Conservation (phyloP, 345 rosid genomes). For the Cardamine resedifolia region DNA sequence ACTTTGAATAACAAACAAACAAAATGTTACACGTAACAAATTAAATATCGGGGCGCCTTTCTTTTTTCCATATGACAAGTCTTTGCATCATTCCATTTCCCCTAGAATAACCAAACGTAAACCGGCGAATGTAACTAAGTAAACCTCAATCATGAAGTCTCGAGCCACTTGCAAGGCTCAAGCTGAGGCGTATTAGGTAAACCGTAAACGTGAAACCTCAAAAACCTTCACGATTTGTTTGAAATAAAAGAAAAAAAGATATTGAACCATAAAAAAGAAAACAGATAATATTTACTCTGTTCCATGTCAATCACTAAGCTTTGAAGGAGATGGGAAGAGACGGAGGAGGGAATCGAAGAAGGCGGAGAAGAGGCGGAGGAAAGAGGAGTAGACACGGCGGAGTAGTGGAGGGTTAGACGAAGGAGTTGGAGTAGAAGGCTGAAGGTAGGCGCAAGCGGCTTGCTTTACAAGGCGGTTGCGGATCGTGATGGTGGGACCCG, state of each 20-base stretch:
- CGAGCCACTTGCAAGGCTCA: slow-evolving; percentile 1
- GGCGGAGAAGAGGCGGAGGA: slow-evolving; percentile 41
- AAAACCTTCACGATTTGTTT: slow-evolving; percentile 23
- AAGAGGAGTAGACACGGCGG: slow-evolving; percentile 42
- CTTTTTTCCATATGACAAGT: slow-evolving; percentile 1
- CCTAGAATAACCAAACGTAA: not conserved
- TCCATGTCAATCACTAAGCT: slow-evolving; percentile 9
- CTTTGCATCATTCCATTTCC: slow-evolving; percentile 6
- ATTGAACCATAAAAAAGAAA: not conserved
- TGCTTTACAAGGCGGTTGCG: slow-evolving; percentile 91
- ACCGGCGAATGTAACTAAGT: not conserved
- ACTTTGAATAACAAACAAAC: not conserved
- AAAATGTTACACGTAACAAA: not conserved
- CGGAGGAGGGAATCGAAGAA: slow-evolving; percentile 25
- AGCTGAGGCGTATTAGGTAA: slow-evolving; percentile 1
- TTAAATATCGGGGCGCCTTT: not conserved
- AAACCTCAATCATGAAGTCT: not conserved
- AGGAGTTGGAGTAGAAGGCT: slow-evolving; percentile 66
- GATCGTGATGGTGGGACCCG: slow-evolving; percentile 50
- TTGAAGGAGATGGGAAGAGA: slow-evolving; percentile 31
- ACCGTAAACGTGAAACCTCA: slow-evolving; percentile 26
- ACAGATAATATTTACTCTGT: not conserved
- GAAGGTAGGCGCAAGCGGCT: slow-evolving; percentile 94
- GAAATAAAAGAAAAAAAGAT: not conserved
- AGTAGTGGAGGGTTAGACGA: slow-evolving; percentile 46